Evolutionary conservation across 768 basidiomycete genomes (phyloP).

Genomic region (Kwoniella sp.): DNA sequence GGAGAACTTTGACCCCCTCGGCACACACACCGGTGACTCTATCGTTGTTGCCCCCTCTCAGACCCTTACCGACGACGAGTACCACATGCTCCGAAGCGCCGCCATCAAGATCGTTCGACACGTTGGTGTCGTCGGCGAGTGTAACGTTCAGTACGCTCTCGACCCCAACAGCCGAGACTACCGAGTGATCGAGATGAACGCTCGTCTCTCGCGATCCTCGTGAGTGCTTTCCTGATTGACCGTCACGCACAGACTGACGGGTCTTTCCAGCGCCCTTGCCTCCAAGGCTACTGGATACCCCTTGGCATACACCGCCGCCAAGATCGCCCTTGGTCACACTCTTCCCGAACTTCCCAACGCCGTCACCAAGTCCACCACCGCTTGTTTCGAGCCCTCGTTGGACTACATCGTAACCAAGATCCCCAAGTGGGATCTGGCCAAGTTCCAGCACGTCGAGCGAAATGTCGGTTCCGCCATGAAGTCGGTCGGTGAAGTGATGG

Average conservation of each 20-base stretch:
- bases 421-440: conserved; percentile 98
- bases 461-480: conserved; percentile 98
- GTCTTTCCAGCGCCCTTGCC: conserved; percentile 70
- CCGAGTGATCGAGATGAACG: conserved; percentile 97
- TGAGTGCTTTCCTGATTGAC: conserved; percentile 40
- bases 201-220: conserved; percentile 74
- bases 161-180: conserved; percentile 90
- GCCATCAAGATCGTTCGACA: conserved; percentile 87
- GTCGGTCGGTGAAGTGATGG: conserved; percentile 99
- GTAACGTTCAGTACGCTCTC: conserved; percentile 81
- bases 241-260: background rate
- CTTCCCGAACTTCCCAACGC: conserved; percentile 97
- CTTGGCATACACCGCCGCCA: conserved; percentile 96
- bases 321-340: conserved; percentile 95
- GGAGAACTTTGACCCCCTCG: conserved; percentile 96
- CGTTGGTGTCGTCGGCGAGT: conserved; percentile 52
- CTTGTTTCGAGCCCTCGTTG: conserved; percentile 96
- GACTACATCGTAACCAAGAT: conserved; percentile 99
- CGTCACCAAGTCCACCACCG: conserved; percentile 97
- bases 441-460: conserved; percentile 91
- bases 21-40: conserved; percentile 97
- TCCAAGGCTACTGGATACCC: conserved; percentile 99
- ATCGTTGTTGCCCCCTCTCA: conserved; percentile 99
- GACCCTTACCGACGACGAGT: conserved; percentile 93
- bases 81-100: conserved; percentile 97